Evolutionary conservation across 306 rosid species (phyloP).

Genomic region (Coriaria nepalensis): DNA sequence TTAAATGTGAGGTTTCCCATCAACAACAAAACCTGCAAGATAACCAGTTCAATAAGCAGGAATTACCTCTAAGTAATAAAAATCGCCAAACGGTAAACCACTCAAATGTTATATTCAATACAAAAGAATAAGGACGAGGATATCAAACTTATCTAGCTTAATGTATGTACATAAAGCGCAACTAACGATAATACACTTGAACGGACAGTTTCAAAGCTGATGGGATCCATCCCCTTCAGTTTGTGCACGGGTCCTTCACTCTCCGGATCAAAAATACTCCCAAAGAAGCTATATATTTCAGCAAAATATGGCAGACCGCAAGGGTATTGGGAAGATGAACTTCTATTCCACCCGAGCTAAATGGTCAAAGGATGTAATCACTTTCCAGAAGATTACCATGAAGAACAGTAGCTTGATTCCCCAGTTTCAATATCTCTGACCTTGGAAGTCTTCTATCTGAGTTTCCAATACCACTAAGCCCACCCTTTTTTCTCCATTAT

Average conservation of each 20-base stretch:
- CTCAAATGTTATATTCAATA: too few species aligned
- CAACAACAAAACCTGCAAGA: conserved; percentile 69
- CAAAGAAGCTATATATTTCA: conserved; percentile 82
- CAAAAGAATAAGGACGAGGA: too few species aligned
- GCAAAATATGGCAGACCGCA: conserved; percentile 74
- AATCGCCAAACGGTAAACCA: too few species aligned
- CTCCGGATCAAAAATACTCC: conserved; percentile 85
- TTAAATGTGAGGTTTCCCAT: conserved; percentile 79
- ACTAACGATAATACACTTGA: conserved; percentile 13
- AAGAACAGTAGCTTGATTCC: conserved; percentile 35
- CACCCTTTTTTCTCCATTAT: conserved; percentile 54
- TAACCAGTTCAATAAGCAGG: conserved; percentile 14
- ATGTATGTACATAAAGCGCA: too few species aligned
- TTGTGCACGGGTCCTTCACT: conserved; percentile 55
- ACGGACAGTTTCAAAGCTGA: conserved; percentile 88
- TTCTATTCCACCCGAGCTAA: too few species aligned
- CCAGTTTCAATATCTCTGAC: conserved; percentile 39
- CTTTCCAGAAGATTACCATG: conserved; percentile 38
- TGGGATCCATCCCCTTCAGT: conserved; percentile 94
- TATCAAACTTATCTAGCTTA: too few species aligned
- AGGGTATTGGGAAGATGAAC: conserved; percentile 11
- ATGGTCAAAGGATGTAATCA: neutral
- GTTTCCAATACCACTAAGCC: conserved; percentile 37
- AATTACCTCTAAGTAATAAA: neutral
- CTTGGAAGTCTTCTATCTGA: conserved; percentile 21